phyloP scores from a whole-genome alignment of 164 flowering plant genomes.

The Hamamelis virginiana region DNA sequence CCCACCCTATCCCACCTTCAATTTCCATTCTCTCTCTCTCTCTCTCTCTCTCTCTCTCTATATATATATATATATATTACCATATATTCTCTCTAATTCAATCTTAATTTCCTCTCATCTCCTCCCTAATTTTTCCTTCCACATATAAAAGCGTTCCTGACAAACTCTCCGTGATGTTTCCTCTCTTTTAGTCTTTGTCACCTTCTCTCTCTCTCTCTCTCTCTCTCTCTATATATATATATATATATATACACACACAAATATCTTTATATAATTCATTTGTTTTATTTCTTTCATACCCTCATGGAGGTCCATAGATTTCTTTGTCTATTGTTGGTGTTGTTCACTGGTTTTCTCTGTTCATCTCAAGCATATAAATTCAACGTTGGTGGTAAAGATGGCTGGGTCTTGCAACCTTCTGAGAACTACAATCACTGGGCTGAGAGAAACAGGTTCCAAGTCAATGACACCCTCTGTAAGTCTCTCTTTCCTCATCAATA shows the following conservation, averaged over 20 bases:
- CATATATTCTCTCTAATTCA: too few species aligned
- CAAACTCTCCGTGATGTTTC: too few species aligned
- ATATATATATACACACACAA: too few species aligned
- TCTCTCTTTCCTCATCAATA: neutral
- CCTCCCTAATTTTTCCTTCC: too few species aligned
- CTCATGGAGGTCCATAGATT: slow-evolving; percentile 6
- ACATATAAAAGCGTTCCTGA: too few species aligned
- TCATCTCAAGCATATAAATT: slow-evolving; percentile 26
- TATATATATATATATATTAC: too few species aligned
- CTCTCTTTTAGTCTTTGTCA: too few species aligned
- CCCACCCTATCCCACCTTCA: too few species aligned
- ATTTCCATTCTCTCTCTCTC: too few species aligned
- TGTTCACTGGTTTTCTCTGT: slow-evolving; percentile 4
- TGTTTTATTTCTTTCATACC: neutral
- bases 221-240: too few species aligned
- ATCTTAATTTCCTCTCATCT: too few species aligned
- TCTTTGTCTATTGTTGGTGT: slow-evolving; percentile 13
- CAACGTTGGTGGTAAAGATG: slow-evolving; percentile 46
- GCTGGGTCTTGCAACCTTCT: slow-evolving; percentile 44
- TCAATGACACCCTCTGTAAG: slow-evolving; percentile 52
- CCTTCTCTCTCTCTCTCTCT: neutral
- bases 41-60: too few species aligned
- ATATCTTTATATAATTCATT: neutral
- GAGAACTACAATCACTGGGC: slow-evolving; percentile 51
- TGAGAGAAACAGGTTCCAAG: slow-evolving; percentile 38